Base-by-base conservation (phyloP, 164 flowering plant species). In the Saururus chinensis region DNA sequence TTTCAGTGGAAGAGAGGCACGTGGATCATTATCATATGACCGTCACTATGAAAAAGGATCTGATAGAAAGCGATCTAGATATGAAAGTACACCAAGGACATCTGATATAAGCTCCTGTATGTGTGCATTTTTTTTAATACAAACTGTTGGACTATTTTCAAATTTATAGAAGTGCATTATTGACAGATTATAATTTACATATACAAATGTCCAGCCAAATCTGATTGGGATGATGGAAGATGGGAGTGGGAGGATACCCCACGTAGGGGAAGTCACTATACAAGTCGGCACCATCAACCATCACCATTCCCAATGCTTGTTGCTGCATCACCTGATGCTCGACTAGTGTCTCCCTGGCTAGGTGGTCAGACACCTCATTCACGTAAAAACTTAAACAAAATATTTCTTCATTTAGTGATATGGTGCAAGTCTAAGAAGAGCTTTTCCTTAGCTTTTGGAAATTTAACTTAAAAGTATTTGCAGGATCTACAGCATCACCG, bases 221-320 rank as follows among this genome's bases (percentile, higher is more conserved):
- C 92, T 69, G 92, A 84, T 21, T 87, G 98, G 92, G 95, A 84
- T 75, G 88, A 84, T 80, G 96, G 95, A 23, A 78, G 80, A 73
- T 89, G 87, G 88, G 98, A 89, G 68, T 87, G 93, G 95, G 88
- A 84, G 69, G 89, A 82, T 57, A 76, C 95, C 20, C 98, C 98
- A 55, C 80, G 76, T 0, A 73, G 86, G 23, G 88, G 86, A 51
- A 68, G 81, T 64, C 66, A 70, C 66, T 71, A 75, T 54, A 63
- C 42, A 40, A 40, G 64, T 57, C 80, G 82, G 69, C 77, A 74
- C 40, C 75, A 86, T 77, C 84, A 73, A 25, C 84, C 87, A 71
- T 87, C 89, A 59, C 96, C 88, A 53, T 83, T 88, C 20, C 98
- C 98, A 16, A 81, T 87, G 92, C 76, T 83, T 9, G 75, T 74